Evolutionary conservation across 2,329 filamentous ascomycete species (phyloP).

Genomic region (Tolypocladium amazonense): DNA sequence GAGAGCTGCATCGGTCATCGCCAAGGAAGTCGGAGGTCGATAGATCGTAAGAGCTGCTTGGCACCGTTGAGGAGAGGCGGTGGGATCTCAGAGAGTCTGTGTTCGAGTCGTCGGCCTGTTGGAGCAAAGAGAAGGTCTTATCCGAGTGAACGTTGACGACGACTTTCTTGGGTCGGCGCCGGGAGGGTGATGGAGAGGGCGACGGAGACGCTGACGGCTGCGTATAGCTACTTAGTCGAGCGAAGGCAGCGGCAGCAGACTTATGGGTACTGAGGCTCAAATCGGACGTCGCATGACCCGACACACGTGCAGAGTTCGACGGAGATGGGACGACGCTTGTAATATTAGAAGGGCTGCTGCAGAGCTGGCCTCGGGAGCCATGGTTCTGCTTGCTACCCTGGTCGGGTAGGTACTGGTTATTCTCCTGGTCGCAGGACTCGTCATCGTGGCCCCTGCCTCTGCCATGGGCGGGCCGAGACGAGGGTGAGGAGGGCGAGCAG

Average conservation of each 20-base stretch:
- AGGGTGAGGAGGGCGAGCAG: neutral
- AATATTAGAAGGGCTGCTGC: neutral
- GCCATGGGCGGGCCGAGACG: neutral
- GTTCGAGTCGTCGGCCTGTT: conserved; percentile 17
- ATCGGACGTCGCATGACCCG: neutral
- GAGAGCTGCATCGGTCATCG: conserved; percentile 37
- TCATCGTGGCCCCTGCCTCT: neutral
- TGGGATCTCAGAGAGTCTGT: conserved; percentile 26
- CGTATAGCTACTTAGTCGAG: neutral
- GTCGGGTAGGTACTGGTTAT: neutral
- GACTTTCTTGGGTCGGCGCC: conserved; percentile 20
- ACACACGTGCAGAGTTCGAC: neutral
- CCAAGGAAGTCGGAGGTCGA: conserved; percentile 35
- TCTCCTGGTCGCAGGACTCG: neutral
- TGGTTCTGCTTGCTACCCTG: neutral
- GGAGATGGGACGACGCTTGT: neutral
- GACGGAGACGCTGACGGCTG: neutral
- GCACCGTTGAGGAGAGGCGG: conserved; percentile 32
- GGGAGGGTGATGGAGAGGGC: conserved; percentile 12
- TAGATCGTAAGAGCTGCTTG: conserved; percentile 37
- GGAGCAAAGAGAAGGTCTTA: conserved; percentile 46
- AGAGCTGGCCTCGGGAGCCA: neutral
- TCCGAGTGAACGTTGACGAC: conserved; percentile 44
- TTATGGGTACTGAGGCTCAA: neutral
- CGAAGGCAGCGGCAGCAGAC: neutral